Percentiles rank a stretch among this genome's conserved stretches.
Evolutionary conservation across 306 rosid genomes (phyloP).

Genomic region (Sicyos edulis): DNA sequence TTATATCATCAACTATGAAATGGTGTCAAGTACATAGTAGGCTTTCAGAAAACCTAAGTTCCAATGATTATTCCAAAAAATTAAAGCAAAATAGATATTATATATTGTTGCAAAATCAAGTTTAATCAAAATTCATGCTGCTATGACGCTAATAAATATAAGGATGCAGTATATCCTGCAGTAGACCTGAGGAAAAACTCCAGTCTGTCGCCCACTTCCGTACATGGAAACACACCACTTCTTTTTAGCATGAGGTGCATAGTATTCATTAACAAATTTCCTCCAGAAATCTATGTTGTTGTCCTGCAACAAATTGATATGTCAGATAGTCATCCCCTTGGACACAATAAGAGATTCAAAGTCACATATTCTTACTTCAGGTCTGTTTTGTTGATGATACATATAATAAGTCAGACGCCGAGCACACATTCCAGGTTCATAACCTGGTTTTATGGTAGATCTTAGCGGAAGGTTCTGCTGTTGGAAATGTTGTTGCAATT

Average conservation of each 20-base stretch:
- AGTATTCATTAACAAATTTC: constrained; percentile 87
- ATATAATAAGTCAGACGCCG: constrained; percentile 86
- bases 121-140: constrained; percentile 3
- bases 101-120: background rate
- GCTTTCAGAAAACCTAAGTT: background rate
- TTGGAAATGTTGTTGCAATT: constrained; percentile 72
- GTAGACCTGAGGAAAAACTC: constrained; percentile 94
- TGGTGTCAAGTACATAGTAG: constrained; percentile 9
- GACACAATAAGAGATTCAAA: constrained; percentile 6
- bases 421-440: constrained; percentile 99
- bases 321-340: constrained; percentile 19
- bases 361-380: constrained; percentile 51
- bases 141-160: constrained; percentile 24
- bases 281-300: constrained; percentile 97
- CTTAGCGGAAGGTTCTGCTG: constrained; percentile 71
- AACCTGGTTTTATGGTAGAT: constrained; percentile 67
- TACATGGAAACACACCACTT: constrained; percentile 99
- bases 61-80: constrained; percentile 3
- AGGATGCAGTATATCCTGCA: constrained; percentile 17
- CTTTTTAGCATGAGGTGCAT: constrained; percentile 92
- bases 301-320: constrained; percentile 48
- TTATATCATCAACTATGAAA: constrained; percentile 20
- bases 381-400: constrained; percentile 93
- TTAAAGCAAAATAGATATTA: background rate
- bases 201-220: constrained; percentile 90